Base-by-base conservation (phyloP, 2,329 filamentous ascomycete genomes). In the Triangularia setosa region DNA sequence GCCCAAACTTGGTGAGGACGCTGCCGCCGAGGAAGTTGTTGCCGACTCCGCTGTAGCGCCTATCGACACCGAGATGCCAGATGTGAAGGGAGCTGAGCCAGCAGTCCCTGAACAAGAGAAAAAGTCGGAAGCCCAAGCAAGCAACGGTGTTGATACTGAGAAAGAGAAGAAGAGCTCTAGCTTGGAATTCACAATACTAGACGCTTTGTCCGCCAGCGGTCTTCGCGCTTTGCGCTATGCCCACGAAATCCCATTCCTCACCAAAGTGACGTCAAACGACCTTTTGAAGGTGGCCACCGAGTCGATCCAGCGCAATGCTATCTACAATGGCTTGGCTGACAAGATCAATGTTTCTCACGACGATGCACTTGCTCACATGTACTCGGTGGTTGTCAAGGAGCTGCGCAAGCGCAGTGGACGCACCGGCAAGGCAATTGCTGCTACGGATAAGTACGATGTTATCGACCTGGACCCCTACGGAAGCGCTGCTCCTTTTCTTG, bases 401-500 rank as follows among this genome's bases (percentile, higher is more conserved):
- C 74, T 84, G 35, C 76, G 83, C 71, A 71, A 78, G n/a, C 35
- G 35, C 25, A 60, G 48, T 72, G 73, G 70, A 16, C 63, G 55
- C 23, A 72, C 70, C 54, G 76, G 80, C 65, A 73, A 78, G 64
- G 70, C 73, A 23, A 75, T 79, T 65, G 75, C 79, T 65, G 78
- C 75, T 59, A 74, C 76, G 30, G 78, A 79, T 67, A 83, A 87
- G 73, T 99, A 96, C 75, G 92, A 98, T 75, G 93, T 97, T 23
- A 95, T 99, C 68, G 95, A 99, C 75, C 84, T 99, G 28, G 95
- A 99, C 75, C 95, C 95, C 0, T 99, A 99, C 72, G 95, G 95
- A 52, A 96, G 92, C 0, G 95, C 94, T 0, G 92, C 91, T 9
- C 91, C 92, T 1, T 99, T 99, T 76, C 84, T 99, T 61, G 95